phyloP scores from a whole-genome alignment of 257 asterid species.

The Coffea eugenioides region DNA sequence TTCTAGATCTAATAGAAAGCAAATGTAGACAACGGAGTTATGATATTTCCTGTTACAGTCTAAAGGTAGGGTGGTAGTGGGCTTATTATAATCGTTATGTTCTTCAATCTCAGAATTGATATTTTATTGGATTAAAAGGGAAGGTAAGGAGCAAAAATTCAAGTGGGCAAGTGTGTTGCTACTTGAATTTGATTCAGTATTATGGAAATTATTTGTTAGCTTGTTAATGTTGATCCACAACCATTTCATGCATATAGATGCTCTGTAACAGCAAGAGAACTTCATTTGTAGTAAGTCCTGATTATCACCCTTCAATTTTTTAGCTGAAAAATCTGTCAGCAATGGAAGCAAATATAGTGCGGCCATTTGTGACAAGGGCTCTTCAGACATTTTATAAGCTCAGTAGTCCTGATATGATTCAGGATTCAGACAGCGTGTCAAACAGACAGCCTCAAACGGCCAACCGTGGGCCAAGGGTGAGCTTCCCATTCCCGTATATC shows the following conservation, averaged over 20 bases:
- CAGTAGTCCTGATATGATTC: conserved; percentile 73
- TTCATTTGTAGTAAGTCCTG: background rate
- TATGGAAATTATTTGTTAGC: background rate
- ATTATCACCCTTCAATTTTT: conserved; percentile 25
- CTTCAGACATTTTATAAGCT: conserved; percentile 73
- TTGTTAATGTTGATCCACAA: background rate
- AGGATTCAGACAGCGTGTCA: conserved; percentile 51
- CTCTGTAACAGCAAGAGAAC: background rate
- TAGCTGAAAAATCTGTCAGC: conserved; percentile 93
- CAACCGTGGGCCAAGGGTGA: conserved; percentile 82
- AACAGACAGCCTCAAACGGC: conserved; percentile 65
- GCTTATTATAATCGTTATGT: background rate
- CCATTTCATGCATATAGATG: background rate
- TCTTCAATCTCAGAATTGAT: background rate
- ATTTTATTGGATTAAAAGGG: background rate
- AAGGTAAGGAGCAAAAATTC: background rate
- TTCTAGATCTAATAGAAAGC: no score
- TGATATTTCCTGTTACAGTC: background rate
- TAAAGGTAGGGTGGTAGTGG: background rate
- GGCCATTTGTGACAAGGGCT: conserved; percentile 86
- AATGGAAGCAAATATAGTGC: conserved; percentile 93
- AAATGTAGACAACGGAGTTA: background rate
- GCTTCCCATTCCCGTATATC: conserved; percentile 20
- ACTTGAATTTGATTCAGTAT: background rate
- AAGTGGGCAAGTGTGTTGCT: background rate